phyloP scores from a whole-genome alignment of 306 rosid genomes.

The Prunus kanzakura region DNA sequence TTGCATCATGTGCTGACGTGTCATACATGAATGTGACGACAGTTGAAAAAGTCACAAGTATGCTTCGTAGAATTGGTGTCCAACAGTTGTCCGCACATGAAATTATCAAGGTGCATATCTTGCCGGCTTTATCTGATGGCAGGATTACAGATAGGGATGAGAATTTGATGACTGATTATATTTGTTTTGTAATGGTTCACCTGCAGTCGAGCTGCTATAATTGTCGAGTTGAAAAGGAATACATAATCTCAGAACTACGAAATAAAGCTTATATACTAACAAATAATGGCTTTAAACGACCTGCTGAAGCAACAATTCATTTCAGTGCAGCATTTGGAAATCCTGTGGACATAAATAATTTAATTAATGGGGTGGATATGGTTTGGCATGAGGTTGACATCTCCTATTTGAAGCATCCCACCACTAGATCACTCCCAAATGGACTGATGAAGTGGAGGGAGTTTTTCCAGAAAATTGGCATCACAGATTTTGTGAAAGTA shows the following conservation, averaged over 20 bases:
- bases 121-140: conserved; percentile 62
- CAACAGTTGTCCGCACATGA: conserved; percentile 87
- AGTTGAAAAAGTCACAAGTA: conserved; percentile 44
- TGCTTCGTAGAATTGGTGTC: conserved; percentile 77
- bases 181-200: conserved; percentile 82
- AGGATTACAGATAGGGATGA: conserved; percentile 30
- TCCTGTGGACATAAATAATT: conserved; percentile 55
- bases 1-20: conserved; percentile 45
- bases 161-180: conserved; percentile 72
- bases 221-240: conserved; percentile 56
- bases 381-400: conserved; percentile 75
- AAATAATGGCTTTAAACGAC: conserved; percentile 65
- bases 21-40: conserved; percentile 31
- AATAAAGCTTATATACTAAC: conserved; percentile 60
- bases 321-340: conserved; percentile 70
- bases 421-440: conserved; percentile 46
- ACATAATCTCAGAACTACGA: conserved; percentile 60
- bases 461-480: conserved; percentile 71
- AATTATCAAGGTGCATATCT: conserved; percentile 74
- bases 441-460: conserved; percentile 69
- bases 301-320: conserved; percentile 69
- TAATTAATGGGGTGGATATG: conserved; percentile 53
- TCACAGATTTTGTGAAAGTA: conserved; percentile 68
- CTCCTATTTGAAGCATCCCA: conserved; percentile 71
- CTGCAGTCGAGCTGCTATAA: conserved; percentile 63